Conservation (phyloP, 495 filamentous ascomycete species). For the Trichoderma reesei region DNA sequence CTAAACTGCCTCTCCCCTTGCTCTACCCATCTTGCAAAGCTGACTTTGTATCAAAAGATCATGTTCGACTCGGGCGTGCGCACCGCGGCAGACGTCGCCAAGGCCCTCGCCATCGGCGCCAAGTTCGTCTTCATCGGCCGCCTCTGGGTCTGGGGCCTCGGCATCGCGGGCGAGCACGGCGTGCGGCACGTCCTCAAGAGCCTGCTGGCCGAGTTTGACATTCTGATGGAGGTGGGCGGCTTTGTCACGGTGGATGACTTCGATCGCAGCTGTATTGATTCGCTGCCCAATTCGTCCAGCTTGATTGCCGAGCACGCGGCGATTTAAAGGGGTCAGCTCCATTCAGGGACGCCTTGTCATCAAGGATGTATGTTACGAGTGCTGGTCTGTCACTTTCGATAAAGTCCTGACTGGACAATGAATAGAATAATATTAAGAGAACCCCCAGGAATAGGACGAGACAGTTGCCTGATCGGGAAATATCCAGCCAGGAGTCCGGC, state of each 20-base stretch:
- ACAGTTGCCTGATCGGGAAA: neutral
- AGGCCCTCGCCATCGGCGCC: slow-evolving; percentile 27
- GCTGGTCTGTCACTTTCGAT: no score
- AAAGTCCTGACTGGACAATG: no score
- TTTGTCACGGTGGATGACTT: slow-evolving; percentile 46
- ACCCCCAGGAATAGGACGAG: neutral
- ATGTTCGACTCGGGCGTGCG: slow-evolving; percentile 57
- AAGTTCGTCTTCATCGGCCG: slow-evolving; percentile 55
- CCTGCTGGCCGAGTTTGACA: slow-evolving; percentile 57
- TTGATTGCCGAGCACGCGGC: neutral
- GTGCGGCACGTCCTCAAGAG: slow-evolving; percentile 57
- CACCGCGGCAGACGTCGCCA: slow-evolving; percentile 44
- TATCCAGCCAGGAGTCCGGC: neutral
- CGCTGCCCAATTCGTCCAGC: slow-evolving; percentile 17
- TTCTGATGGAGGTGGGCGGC: slow-evolving; percentile 55
- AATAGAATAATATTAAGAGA: no score
- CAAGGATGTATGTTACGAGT: neutral
- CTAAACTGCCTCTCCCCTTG: no score
- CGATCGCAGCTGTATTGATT: slow-evolving; percentile 31
- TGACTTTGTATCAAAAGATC: slow-evolving; percentile 23
- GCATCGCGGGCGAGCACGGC: slow-evolving; percentile 49
- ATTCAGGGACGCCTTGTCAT: neutral
- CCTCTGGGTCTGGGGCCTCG: slow-evolving; percentile 52
- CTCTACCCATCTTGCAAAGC: slow-evolving; percentile 29
- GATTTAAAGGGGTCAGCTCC: neutral